Percentiles rank a stretch among this genome's conserved stretches.
These are phyloP conservation scores for Exophiala bonariae DNA, from an alignment of 2,329 filamentous ascomycete genomes.

Conservation along the genomic window DNA sequence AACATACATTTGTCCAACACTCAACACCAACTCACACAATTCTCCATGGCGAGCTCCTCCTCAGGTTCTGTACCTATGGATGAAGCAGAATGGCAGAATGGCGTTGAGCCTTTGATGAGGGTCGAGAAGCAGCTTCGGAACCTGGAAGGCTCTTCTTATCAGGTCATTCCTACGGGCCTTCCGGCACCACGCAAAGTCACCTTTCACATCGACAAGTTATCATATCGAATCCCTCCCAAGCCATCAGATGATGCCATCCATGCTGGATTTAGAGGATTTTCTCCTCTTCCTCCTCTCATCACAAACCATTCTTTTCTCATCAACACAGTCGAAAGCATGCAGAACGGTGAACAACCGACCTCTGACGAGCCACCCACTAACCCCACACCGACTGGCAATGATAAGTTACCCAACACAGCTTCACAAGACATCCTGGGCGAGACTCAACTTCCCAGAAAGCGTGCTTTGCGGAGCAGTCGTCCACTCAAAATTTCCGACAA, in stretches of 20 bases:
- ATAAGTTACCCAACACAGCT: too few relatives aligned
- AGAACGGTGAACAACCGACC: background rate
- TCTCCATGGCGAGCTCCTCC: background rate
- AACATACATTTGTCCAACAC: too few relatives aligned
- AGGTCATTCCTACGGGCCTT: slow-evolving; percentile 4
- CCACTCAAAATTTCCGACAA: slow-evolving; percentile 16
- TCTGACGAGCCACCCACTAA: too few relatives aligned
- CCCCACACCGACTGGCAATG: too few relatives aligned
- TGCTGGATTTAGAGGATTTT: too few relatives aligned
- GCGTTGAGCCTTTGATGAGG: slow-evolving; percentile 8
- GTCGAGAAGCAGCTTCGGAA: slow-evolving; percentile 11
- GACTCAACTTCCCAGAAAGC: background rate
- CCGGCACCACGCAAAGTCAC: background rate
- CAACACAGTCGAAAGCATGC: slow-evolving; percentile 11
- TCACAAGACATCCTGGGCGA: background rate
- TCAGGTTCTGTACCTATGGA: background rate
- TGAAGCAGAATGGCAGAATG: slow-evolving; percentile 13
- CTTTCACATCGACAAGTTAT: background rate
- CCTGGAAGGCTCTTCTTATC: slow-evolving; percentile 9
- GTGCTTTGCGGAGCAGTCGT: slow-evolving; percentile 5
- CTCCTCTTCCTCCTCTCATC: background rate
- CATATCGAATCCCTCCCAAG: background rate
- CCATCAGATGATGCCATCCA: background rate
- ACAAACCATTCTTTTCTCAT: slow-evolving; percentile 9
- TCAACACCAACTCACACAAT: background rate